Percentiles rank a stretch among this genome's conserved stretches.
Conservation (phyloP, 257 asterid genomes). For the Lithospermum erythrorhizon region DNA sequence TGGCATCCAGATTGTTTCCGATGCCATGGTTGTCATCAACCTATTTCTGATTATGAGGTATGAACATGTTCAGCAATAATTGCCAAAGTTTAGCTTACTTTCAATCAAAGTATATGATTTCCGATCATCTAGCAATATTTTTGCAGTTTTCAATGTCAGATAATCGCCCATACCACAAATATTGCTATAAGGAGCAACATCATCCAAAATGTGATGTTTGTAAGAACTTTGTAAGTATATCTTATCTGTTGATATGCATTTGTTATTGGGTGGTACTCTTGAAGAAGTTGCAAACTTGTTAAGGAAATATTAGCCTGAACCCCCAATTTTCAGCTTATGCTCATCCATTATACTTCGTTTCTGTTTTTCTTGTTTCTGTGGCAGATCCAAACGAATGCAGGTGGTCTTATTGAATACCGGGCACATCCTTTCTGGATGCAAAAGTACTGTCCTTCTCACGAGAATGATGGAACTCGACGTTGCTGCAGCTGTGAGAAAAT, state of each 20-base stretch:
- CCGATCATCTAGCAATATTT: background rate
- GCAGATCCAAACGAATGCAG: constrained; percentile 76
- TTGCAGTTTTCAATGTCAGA: constrained; percentile 89
- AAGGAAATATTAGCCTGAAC: no score
- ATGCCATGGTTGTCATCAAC: constrained; percentile 66
- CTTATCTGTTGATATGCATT: background rate
- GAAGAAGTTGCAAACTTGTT: background rate
- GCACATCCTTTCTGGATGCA: constrained; percentile 99
- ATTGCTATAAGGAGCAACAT: constrained; percentile 83
- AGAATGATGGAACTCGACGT: constrained; percentile 91
- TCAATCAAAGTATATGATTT: background rate
- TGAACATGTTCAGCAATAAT: constrained; percentile 6
- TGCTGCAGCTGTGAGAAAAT: constrained; percentile 96
- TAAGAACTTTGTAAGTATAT: constrained; percentile 65
- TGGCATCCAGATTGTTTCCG: constrained; percentile 99
- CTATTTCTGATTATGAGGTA: constrained; percentile 95
- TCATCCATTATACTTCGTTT: background rate
- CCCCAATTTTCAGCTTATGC: background rate
- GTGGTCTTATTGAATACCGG: constrained; percentile 90
- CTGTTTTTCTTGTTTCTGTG: no score
- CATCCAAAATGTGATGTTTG: constrained; percentile 99
- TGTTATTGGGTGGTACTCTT: background rate
- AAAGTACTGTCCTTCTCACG: constrained; percentile 92
- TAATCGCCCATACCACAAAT: constrained; percentile 72
- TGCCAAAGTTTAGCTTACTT: constrained; percentile 5